Evolutionary conservation across 1,284 basidiomycete species (phyloP).

Genomic region (Moesziomyces sp.): DNA sequence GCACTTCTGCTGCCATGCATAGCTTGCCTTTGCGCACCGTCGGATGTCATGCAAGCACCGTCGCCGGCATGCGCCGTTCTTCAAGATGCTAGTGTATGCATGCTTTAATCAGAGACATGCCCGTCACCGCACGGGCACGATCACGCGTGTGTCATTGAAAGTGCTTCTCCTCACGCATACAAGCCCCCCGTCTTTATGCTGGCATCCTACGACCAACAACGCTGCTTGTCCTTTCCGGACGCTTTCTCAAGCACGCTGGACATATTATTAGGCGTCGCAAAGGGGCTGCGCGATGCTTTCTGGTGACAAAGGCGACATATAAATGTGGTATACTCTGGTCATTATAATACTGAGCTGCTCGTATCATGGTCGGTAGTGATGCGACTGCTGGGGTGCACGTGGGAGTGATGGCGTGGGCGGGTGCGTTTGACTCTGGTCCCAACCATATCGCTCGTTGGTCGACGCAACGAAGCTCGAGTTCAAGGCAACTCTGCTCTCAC

Average conservation of each 20-base stretch:
- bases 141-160: no score
- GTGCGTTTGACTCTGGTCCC: conserved; percentile 10
- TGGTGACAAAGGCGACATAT: background rate
- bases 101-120: no score
- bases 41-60: no score
- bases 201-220: no score
- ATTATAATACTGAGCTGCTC: background rate
- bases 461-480: conserved; percentile 34
- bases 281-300: background rate
- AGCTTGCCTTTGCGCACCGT: background rate
- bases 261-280: background rate
- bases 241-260: background rate
- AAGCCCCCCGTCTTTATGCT: no score
- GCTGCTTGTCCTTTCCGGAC: no score
- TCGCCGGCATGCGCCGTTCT: no score
- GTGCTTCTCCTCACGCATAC: no score
- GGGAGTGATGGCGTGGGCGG: conserved; percentile 1
- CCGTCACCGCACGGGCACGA: no score
- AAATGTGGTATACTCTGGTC: background rate
- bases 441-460: conserved; percentile 22
- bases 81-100: no score
- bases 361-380: conserved; percentile 7
- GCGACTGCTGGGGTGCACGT: conserved; percentile 12
- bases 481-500: conserved; percentile 36
- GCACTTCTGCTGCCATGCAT: background rate